Evolutionary conservation across 139 green algal genomes (phyloP).

Genomic region (Pedinophyceae sp.): DNA sequence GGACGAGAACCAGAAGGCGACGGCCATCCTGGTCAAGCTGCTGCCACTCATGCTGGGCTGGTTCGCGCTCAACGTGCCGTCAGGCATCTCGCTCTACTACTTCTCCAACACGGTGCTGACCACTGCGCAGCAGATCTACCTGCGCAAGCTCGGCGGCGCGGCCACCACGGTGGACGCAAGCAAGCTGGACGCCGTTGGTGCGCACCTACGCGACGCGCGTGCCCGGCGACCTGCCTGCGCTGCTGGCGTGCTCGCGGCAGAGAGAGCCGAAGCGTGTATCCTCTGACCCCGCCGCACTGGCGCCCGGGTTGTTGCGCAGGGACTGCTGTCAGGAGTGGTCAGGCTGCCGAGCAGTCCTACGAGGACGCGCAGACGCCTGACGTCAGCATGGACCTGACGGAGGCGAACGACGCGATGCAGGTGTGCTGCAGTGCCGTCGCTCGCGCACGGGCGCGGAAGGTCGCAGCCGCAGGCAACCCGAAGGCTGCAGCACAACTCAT

Average conservation of each 20-base stretch:
- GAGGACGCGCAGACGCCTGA: too few species aligned
- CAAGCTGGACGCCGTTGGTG: not conserved
- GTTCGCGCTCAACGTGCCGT: slow-evolving; percentile 75
- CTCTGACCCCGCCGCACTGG: slow-evolving; percentile 44
- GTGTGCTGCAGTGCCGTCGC: too few species aligned
- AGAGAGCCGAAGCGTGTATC: slow-evolving; percentile 37
- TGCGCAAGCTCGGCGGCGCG: slow-evolving; percentile 69
- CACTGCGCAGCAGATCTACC: slow-evolving; percentile 39
- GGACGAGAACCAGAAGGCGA: slow-evolving; percentile 28
- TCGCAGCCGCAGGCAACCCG: too few species aligned
- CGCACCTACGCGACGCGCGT: not conserved
- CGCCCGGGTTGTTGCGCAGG: too few species aligned
- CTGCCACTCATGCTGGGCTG: slow-evolving; percentile 78
- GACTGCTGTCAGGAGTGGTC: slow-evolving; percentile 17
- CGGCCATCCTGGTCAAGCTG: slow-evolving; percentile 18
- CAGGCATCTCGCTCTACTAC: slow-evolving; percentile 79
- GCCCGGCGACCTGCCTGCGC: not conserved
- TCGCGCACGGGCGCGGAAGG: too few species aligned
- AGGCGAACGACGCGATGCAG: too few species aligned
- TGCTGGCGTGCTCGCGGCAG: not conserved
- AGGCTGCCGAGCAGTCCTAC: too few species aligned
- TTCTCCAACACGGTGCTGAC: slow-evolving; percentile 69
- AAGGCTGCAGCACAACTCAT: too few species aligned
- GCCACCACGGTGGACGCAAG: slow-evolving; percentile 8
- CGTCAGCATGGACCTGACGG: too few species aligned